Percentiles rank a stretch among this genome's conserved stretches.
Evolutionary conservation across 176 grass and related monocot species (phyloP).

Genomic region (Rhynchospora pubera): DNA sequence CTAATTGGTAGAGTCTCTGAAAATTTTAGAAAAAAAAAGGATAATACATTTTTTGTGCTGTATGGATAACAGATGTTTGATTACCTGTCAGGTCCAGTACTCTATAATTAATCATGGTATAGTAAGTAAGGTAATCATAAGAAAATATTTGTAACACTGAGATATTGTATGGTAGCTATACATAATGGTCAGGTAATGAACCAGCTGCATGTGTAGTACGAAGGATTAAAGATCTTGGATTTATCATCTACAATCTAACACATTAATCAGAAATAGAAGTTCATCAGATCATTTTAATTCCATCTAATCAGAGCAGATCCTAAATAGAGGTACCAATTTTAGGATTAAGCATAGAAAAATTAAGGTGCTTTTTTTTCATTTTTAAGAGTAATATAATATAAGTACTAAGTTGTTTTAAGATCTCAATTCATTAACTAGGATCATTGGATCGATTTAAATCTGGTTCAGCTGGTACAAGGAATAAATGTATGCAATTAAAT

Average conservation of each 20-base stretch:
- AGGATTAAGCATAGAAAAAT: neutral
- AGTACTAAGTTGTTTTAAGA: neutral
- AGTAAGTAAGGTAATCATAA: neutral
- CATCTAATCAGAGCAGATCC: neutral
- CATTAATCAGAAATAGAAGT: neutral
- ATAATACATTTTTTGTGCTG: neutral
- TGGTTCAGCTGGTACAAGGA: slow-evolving; percentile 1
- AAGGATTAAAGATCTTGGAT: neutral
- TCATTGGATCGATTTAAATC: neutral
- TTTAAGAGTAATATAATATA: neutral
- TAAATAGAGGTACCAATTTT: neutral
- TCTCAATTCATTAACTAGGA: neutral
- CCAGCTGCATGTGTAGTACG: neutral
- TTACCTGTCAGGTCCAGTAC: neutral
- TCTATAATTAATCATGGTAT: too few species aligned
- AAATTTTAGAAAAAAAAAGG: slow-evolving; percentile 1
- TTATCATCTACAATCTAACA: neutral
- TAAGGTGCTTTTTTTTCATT: neutral
- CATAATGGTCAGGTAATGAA: neutral
- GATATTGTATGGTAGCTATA: neutral
- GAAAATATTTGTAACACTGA: neutral
- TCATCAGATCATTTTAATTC: neutral
- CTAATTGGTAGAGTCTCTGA: slow-evolving; percentile 74
- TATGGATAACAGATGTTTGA: neutral
- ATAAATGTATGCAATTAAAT: neutral